Evolutionary conservation across 148 eudicot species (phyloP), one percentile per base, ranked within the genome.

Genomic region (Amaranthus palmeri): DNA sequence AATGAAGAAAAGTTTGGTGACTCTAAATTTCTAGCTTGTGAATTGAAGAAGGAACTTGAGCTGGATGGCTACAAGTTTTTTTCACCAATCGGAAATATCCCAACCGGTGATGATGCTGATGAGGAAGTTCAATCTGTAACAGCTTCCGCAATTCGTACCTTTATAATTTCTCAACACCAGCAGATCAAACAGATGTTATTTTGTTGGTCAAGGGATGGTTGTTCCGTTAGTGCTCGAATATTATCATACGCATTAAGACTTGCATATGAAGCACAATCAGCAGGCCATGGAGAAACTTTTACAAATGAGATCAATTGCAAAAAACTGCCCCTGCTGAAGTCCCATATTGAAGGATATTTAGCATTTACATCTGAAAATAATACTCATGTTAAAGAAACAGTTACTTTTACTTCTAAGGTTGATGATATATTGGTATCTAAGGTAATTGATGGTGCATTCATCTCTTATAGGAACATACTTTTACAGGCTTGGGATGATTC

Each of bases 161-260:
- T 73, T 54, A 63, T 83, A 15, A 10, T 79, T 67, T 77, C 79
- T 47, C 74, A 77, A 69, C 66, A 77, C 68, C 79, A 54, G n/a
- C 17, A 13, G 52, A 71, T 83, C 4, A 44, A 3, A 42, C 77
- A 80, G 59, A 77, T 83, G 83, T 51, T 83, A 6, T 36, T 54
- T 14, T 77, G 49, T 67, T 83, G 85, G 83, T 80, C 76, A 57
- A 73, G 70, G 11, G 61, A 70, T 55, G 70, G 74, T 12, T 70
- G 66, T 65, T 65, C 52, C 6, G 83, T 77, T 68, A 61, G 74
- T 61, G 67, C 69, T 49, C 81, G 76, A 40, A 53, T 83, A 45
- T 68, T 83, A 55, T 83, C 81, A 41, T 83, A 83, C 61, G 81
- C 81, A 61, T 17, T 77, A 59, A 74, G 83, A 77, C 81, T 83